These are phyloP conservation scores for Rhynchospora tenuis DNA, from an alignment of 176 grass and related monocot species.

Conservation along the genomic window DNA sequence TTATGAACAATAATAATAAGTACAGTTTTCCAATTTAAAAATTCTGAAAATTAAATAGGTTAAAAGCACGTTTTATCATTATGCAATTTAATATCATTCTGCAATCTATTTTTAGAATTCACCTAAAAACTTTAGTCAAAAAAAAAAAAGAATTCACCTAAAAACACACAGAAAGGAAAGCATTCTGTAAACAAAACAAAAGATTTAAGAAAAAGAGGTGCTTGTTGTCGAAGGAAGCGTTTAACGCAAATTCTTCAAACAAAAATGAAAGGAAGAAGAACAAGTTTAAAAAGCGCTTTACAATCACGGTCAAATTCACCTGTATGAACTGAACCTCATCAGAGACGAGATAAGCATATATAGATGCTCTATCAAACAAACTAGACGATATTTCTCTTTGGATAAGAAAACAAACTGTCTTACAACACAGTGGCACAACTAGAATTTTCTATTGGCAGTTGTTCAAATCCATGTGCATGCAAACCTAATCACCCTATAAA, in stretches of 20 bases:
- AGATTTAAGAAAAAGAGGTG: neutral
- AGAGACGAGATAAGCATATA: neutral
- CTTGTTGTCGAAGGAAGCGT: neutral
- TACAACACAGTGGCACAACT: constrained; percentile 24
- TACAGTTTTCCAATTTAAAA: too few relatives aligned
- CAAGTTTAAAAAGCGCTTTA: neutral
- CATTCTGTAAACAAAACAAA: neutral
- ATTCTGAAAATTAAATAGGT: too few relatives aligned
- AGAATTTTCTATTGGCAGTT: constrained; percentile 29
- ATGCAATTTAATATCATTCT: too few relatives aligned
- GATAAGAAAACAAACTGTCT: constrained; percentile 4
- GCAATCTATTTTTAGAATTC: too few relatives aligned
- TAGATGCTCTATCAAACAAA: constrained; percentile 3
- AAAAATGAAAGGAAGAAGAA: neutral
- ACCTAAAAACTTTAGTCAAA: too few relatives aligned
- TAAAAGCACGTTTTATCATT: too few relatives aligned
- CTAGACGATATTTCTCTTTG: constrained; percentile 2
- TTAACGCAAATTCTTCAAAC: neutral
- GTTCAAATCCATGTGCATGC: constrained; percentile 47
- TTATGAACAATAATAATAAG: too few relatives aligned
- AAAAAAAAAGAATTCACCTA: too few relatives aligned
- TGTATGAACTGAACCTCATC: neutral
- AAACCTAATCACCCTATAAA: constrained; percentile 47
- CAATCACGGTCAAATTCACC: neutral
- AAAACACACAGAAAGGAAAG: neutral